These are phyloP conservation scores for Trypanosoma melophagium DNA, from an alignment of 208 protist species.

Conservation along the genomic window DNA sequence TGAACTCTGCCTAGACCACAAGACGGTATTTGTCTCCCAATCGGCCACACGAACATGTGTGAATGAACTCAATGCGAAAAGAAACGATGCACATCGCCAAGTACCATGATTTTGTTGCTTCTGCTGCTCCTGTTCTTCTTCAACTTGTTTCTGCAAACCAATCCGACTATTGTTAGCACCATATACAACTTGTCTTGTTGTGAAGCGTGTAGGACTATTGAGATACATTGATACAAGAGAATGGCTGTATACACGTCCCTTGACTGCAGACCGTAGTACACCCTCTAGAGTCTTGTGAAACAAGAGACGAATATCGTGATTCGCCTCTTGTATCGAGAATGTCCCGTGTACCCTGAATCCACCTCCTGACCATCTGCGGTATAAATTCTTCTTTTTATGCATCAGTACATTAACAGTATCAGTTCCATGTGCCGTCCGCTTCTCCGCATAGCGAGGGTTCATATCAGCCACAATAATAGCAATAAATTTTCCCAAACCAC, in stretches of 20 bases:
- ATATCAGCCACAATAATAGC: conserved; percentile 26
- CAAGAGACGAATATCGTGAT: conserved; percentile 27
- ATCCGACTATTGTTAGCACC: background rate
- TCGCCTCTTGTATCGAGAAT: conserved; percentile 22
- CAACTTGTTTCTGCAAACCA: background rate
- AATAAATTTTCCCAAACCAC: conserved; percentile 20
- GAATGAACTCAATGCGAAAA: conserved; percentile 7
- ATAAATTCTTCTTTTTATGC: conserved; percentile 21
- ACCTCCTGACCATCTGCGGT: conserved; percentile 27
- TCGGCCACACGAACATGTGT: conserved; percentile 2
- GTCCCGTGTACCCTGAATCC: conserved; percentile 33
- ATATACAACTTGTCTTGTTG: conserved; percentile 2
- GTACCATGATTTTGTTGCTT: background rate
- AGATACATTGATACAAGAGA: background rate
- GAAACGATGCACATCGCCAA: conserved; percentile 8
- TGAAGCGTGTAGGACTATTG: background rate
- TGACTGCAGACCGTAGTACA: background rate
- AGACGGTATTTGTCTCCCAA: background rate
- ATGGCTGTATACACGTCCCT: background rate
- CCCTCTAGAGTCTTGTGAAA: conserved; percentile 10
- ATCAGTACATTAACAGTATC: conserved; percentile 28
- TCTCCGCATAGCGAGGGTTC: conserved; percentile 10
- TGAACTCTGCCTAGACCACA: background rate
- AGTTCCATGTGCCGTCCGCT: conserved; percentile 22
- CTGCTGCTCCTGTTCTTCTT: background rate